Percentiles rank a stretch among this genome's conserved stretches.
Evolutionary conservation across 495 filamentous ascomycete genomes (phyloP).

Genomic region (Pyronema omphalodes): DNA sequence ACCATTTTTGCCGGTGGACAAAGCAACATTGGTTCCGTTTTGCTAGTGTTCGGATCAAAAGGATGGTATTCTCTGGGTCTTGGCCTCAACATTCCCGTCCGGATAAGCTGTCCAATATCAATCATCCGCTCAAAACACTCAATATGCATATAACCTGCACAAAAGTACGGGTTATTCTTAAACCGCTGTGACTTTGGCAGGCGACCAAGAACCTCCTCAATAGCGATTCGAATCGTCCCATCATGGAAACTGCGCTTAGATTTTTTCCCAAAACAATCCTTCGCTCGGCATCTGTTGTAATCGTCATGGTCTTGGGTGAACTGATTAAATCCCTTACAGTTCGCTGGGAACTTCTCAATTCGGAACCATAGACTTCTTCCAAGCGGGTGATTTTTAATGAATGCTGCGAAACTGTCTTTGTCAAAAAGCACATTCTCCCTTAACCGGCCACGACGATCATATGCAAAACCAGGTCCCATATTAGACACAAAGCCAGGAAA

Average conservation of each 20-base stretch:
- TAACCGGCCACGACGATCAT: neutral
- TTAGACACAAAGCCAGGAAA: neutral
- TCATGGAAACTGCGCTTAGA: conserved; percentile 1
- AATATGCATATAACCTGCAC: conserved; percentile 15
- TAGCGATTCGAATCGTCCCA: conserved; percentile 14
- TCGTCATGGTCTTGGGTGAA: conserved; percentile 4
- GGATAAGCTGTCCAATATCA: conserved; percentile 8
- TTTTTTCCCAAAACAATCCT: conserved; percentile 1
- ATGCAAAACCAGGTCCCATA: neutral
- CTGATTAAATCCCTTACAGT: conserved; percentile 2
- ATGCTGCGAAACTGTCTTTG: neutral
- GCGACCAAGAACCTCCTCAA: conserved; percentile 16
- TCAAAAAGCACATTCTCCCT: neutral
- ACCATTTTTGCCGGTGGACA: conserved; percentile 2
- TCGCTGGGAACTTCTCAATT: conserved; percentile 18
- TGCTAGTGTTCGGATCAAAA: conserved; percentile 1
- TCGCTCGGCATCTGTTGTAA: conserved; percentile 11
- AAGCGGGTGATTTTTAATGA: conserved; percentile 17
- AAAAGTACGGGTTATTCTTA: conserved; percentile 18
- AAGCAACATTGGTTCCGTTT: conserved; percentile 1
- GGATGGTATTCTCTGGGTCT: neutral
- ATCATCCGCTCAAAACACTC: conserved; percentile 17
- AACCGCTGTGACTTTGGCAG: conserved; percentile 3
- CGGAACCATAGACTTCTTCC: conserved; percentile 12
- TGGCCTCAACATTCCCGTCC: conserved; percentile 5